These are phyloP conservation scores for Colletotrichum cereale DNA, from an alignment of 2,329 filamentous ascomycete genomes.

Conservation along the genomic window DNA sequence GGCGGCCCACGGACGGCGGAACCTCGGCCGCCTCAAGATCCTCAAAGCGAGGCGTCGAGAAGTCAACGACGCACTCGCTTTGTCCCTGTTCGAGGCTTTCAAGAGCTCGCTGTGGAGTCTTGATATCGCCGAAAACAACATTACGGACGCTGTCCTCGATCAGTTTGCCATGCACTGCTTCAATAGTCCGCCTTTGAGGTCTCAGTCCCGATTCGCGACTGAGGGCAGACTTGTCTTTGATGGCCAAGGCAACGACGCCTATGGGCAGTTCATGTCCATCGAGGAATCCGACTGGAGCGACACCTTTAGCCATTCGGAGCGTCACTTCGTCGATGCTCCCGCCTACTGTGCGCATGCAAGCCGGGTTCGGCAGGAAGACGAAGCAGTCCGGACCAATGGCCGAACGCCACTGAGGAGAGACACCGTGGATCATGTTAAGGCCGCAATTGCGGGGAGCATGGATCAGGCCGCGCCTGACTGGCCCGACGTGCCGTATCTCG, in stretches of 20 bases:
- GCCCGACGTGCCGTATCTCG: slow-evolving; percentile 39
- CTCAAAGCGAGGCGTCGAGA: slow-evolving; percentile 63
- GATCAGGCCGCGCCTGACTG: slow-evolving; percentile 23
- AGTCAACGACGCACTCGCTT: slow-evolving; percentile 56
- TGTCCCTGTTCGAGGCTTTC: slow-evolving; percentile 51
- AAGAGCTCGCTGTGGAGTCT: slow-evolving; percentile 66
- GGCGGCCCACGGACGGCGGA: slow-evolving; percentile 47
- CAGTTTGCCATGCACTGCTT: slow-evolving; percentile 51
- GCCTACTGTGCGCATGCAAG: slow-evolving; percentile 51
- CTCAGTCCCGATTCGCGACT: slow-evolving; percentile 53
- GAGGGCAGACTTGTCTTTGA: slow-evolving; percentile 59
- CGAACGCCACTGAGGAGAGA: slow-evolving; percentile 48
- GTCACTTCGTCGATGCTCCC: slow-evolving; percentile 64
- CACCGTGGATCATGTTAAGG: slow-evolving; percentile 49
- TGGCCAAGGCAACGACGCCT: slow-evolving; percentile 47
- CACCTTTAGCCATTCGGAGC: slow-evolving; percentile 59
- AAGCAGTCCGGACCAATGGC: slow-evolving; percentile 48
- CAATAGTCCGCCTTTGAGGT: slow-evolving; percentile 48
- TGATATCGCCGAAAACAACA: slow-evolving; percentile 64
- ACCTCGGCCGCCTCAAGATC: slow-evolving; percentile 62
- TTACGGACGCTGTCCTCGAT: slow-evolving; percentile 60
- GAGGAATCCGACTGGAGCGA: slow-evolving; percentile 61
- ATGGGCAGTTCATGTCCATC: slow-evolving; percentile 60
- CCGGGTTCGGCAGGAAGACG: slow-evolving; percentile 44
- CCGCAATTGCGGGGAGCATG: slow-evolving; percentile 31